These are phyloP conservation scores for Pseudogymnoascus pannorum DNA, from an alignment of 2,329 filamentous ascomycete species.

Conservation along the genomic window DNA sequence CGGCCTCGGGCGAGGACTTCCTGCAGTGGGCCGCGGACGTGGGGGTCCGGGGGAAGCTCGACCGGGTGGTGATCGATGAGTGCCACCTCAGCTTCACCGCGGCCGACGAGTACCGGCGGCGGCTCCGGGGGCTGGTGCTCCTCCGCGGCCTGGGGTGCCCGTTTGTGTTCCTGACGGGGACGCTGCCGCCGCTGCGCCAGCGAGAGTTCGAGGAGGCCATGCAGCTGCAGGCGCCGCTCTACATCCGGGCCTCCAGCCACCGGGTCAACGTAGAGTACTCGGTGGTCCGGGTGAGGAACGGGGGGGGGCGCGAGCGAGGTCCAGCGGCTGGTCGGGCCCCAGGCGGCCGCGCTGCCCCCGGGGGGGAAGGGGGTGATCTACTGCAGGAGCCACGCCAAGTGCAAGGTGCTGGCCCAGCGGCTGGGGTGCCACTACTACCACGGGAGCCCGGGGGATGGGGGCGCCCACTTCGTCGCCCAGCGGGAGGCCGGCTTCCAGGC, in stretches of 20 bases:
- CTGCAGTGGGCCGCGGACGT: neutral
- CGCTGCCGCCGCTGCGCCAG: neutral
- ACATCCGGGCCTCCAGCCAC: slow-evolving; percentile 2
- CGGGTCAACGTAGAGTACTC: neutral
- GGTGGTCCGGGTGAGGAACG: neutral
- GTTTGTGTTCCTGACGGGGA: slow-evolving; percentile 8
- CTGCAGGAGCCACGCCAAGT: slow-evolving; percentile 7
- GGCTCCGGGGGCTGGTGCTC: neutral
- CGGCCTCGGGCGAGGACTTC: neutral
- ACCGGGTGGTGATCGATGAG: slow-evolving; percentile 11
- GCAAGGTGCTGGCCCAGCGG: slow-evolving; percentile 6
- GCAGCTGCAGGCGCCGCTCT: neutral
- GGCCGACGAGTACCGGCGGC: slow-evolving; percentile 3
- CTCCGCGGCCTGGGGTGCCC: neutral
- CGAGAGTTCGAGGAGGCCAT: slow-evolving; percentile 5
- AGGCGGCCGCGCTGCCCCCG: neutral
- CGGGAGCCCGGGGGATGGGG: neutral
- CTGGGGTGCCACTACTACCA: slow-evolving; percentile 10
- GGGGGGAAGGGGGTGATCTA: neutral
- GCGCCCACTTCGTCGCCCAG: neutral
- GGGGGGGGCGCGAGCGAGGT: neutral
- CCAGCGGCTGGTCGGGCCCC: neutral
- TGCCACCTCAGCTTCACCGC: slow-evolving; percentile 11
- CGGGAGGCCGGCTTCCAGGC: neutral
- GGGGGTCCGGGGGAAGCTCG: neutral